A percentile compares a stretch with the other conserved stretches of the same genome.
Conservation (phyloP, 257 asterid species). For the Jaltomata sinuosa region DNA sequence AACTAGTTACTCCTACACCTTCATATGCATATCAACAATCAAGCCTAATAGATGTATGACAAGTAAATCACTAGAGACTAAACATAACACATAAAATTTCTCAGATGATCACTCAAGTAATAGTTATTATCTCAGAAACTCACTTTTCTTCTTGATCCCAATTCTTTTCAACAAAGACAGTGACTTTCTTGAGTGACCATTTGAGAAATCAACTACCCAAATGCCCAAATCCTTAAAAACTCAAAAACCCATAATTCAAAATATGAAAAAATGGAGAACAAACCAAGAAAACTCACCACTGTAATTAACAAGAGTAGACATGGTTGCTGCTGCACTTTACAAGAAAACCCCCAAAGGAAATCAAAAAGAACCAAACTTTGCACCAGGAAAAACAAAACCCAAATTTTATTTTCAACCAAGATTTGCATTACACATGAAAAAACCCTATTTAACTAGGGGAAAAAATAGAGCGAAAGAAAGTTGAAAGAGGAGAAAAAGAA, state of each 20-base stretch:
- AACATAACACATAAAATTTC: too few species aligned
- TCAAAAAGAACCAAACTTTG: constrained; percentile 33
- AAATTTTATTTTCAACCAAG: constrained; percentile 44
- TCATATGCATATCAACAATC: not conserved
- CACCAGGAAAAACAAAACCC: constrained; percentile 41
- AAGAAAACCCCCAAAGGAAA: constrained; percentile 41
- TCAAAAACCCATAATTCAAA: not conserved
- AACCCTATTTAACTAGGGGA: constrained; percentile 58
- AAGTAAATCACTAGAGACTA: too few species aligned
- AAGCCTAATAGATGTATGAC: not conserved
- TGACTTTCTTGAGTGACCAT: too few species aligned
- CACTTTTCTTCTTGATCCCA: too few species aligned
- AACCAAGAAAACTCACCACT: constrained; percentile 50
- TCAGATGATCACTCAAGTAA: too few species aligned
- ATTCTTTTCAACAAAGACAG: too few species aligned
- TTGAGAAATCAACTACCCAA: too few species aligned
- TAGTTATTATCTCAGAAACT: too few species aligned
- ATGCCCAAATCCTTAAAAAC: not conserved
- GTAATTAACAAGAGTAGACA: constrained; percentile 92
- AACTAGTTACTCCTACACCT: not conserved
- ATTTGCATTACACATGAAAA: constrained; percentile 39
- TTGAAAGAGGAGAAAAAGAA: not conserved
- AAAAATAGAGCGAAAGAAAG: constrained; percentile 20
- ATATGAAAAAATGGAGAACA: not conserved
- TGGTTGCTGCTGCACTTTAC: constrained; percentile 31